These are phyloP conservation scores for Ocimum tenuiflorum DNA, from an alignment of 257 asterid species.

Conservation along the genomic window DNA sequence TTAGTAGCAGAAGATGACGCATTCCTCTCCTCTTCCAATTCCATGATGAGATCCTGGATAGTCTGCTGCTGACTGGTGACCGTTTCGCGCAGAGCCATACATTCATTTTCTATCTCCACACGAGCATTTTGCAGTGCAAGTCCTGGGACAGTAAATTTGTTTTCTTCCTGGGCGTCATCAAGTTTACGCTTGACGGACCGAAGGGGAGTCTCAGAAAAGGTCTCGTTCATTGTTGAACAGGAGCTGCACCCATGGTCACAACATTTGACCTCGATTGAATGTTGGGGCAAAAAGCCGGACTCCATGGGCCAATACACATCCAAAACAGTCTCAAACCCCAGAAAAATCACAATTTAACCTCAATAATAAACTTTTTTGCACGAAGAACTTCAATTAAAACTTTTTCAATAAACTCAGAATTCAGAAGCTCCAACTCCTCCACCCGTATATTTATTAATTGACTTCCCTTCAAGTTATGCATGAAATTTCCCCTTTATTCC, in stretches of 20 bases:
- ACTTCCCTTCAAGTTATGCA: slow-evolving; percentile 17
- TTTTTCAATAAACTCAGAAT: slow-evolving; percentile 1
- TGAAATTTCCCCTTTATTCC: slow-evolving; percentile 27
- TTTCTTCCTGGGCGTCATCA: slow-evolving; percentile 49
- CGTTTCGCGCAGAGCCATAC: slow-evolving; percentile 68
- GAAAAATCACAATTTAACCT: slow-evolving; percentile 15
- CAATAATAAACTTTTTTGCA: slow-evolving; percentile 15
- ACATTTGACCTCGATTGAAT: slow-evolving; percentile 42
- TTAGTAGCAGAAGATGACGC: slow-evolving; percentile 92
- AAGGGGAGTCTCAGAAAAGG: slow-evolving; percentile 42
- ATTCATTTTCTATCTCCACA: slow-evolving; percentile 68
- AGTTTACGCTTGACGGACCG: slow-evolving; percentile 73
- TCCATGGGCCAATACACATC: slow-evolving; percentile 53
- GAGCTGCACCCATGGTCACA: slow-evolving; percentile 66
- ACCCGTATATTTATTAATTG: slow-evolving; percentile 24
- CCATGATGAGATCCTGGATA: slow-evolving; percentile 65
- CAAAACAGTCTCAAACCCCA: slow-evolving; percentile 27
- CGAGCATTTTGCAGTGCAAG: slow-evolving; percentile 63
- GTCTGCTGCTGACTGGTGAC: slow-evolving; percentile 68
- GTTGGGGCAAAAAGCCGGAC: slow-evolving; percentile 32
- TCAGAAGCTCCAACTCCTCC: slow-evolving; percentile 42
- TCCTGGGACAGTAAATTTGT: slow-evolving; percentile 45
- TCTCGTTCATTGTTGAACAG: slow-evolving; percentile 38
- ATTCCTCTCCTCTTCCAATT: slow-evolving; percentile 94
- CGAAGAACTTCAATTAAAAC: slow-evolving; percentile 3